Percentiles rank a stretch among this genome's conserved stretches.
These are phyloP conservation scores for Cystofilobasidium ferigula DNA, from an alignment of 768 basidiomycete species.

Conservation along the genomic window DNA sequence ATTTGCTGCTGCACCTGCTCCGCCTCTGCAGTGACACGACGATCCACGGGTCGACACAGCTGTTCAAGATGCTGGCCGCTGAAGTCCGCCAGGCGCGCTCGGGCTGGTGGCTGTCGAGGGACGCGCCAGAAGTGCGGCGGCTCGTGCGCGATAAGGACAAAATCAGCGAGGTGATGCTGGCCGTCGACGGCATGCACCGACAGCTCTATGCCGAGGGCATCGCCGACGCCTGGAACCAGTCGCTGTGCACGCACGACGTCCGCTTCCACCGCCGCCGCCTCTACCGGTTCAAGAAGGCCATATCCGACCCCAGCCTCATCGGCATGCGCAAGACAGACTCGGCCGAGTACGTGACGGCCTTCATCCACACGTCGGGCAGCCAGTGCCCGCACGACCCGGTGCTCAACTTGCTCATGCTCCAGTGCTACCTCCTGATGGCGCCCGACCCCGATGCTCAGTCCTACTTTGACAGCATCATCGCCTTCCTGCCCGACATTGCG, in stretches of 20 bases:
- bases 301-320: neutral
- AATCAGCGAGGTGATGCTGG: neutral
- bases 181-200: neutral
- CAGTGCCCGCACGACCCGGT: neutral
- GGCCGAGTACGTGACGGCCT: neutral
- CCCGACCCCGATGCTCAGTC: neutral
- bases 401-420: neutral
- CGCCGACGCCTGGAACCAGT: constrained; percentile 2
- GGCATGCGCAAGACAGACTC: too few relatives aligned
- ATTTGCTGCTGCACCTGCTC: neutral
- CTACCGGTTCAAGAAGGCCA: neutral
- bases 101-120: neutral
- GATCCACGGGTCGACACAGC: neutral
- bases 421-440: neutral
- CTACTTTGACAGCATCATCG: neutral
- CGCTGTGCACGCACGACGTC: neutral
- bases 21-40: neutral
- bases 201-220: neutral
- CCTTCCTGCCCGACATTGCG: neutral
- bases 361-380: neutral
- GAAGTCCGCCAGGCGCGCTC: neutral
- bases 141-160: neutral
- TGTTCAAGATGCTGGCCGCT: neutral
- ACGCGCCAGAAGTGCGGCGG: neutral
- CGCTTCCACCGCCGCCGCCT: neutral